Evolutionary conservation across 2,329 filamentous ascomycete genomes (phyloP).

Genomic region (Fusarium heterosporum): DNA sequence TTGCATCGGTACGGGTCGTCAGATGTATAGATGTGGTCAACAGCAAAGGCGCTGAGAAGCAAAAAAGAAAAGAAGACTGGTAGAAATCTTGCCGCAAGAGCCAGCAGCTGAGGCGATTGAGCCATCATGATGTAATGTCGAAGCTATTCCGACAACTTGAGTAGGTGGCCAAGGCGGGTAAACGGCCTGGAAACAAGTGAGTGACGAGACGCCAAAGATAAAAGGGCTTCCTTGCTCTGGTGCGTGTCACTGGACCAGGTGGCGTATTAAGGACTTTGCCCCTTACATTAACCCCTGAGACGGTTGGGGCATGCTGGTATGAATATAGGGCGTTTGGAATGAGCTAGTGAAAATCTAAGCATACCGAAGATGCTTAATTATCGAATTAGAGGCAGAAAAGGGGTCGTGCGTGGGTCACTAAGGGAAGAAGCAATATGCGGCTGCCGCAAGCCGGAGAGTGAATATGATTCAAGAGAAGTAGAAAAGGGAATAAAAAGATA

Average conservation of each 20-base stretch:
- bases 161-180: background rate
- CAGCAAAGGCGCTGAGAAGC: conserved; percentile 31
- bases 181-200: background rate
- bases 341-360: background rate
- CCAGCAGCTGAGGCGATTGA: conserved; percentile 10
- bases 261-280: background rate
- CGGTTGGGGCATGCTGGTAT: conserved; percentile 12
- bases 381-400: background rate
- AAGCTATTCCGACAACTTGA: background rate
- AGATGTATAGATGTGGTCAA: conserved; percentile 20
- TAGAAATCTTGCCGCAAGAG: conserved; percentile 28
- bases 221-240: background rate
- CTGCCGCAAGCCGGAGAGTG: background rate
- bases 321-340: conserved; percentile 1
- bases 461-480: too few relatives aligned
- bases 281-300: conserved; percentile 20
- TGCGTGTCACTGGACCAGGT: background rate
- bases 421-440: background rate
- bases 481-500: background rate
- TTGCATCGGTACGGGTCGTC: conserved; percentile 66
- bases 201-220: background rate
- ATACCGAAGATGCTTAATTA: conserved; percentile 5
- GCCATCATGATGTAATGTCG: conserved; percentile 23
- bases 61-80: conserved; percentile 37
- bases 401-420: background rate